Evolutionary conservation across 2,329 filamentous ascomycete species (phyloP).

Genomic region (Colletotrichum lini): DNA sequence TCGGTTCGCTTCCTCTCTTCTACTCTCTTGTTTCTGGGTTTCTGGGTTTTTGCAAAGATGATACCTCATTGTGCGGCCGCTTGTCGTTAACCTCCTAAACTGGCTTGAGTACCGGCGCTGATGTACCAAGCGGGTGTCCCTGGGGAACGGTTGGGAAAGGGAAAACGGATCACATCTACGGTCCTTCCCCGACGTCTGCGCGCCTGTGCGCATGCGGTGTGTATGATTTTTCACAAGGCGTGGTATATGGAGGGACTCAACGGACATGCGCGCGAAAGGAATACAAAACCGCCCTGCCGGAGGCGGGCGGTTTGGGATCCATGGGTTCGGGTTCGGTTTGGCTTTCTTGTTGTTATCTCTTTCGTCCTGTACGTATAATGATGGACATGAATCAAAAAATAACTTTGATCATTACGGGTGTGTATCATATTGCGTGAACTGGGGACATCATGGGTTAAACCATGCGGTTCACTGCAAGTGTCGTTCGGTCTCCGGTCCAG

Average conservation of each 20-base stretch:
- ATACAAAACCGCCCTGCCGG: constrained; percentile 30
- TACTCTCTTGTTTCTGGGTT: constrained; percentile 37
- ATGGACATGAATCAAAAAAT: constrained; percentile 43
- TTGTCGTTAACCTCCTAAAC: constrained; percentile 9
- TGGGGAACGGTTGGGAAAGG: constrained; percentile 2
- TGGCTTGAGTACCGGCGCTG: constrained; percentile 10
- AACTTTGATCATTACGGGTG: constrained; percentile 21
- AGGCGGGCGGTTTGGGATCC: constrained; percentile 24
- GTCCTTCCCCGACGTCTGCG: constrained; percentile 20
- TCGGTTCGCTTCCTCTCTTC: constrained; percentile 9
- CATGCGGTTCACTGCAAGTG: too few species aligned
- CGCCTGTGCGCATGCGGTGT: constrained; percentile 22
- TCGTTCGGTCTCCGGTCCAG: too few species aligned
- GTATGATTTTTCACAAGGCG: constrained; percentile 41
- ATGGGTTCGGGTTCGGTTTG: constrained; percentile 33
- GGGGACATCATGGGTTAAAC: neutral
- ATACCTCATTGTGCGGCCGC: constrained; percentile 41
- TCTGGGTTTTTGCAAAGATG: constrained; percentile 43
- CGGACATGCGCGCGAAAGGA: constrained; percentile 27
- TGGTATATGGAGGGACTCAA: constrained; percentile 27
- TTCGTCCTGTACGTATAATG: constrained; percentile 43
- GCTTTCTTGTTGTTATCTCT: constrained; percentile 17
- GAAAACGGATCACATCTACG: constrained; percentile 20
- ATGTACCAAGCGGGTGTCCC: neutral
- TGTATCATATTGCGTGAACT: neutral